Evolutionary conservation across 2,329 filamentous ascomycete genomes (phyloP), one percentile per base, ranked within the genome.

Genomic region (Monilinia laxa): DNA sequence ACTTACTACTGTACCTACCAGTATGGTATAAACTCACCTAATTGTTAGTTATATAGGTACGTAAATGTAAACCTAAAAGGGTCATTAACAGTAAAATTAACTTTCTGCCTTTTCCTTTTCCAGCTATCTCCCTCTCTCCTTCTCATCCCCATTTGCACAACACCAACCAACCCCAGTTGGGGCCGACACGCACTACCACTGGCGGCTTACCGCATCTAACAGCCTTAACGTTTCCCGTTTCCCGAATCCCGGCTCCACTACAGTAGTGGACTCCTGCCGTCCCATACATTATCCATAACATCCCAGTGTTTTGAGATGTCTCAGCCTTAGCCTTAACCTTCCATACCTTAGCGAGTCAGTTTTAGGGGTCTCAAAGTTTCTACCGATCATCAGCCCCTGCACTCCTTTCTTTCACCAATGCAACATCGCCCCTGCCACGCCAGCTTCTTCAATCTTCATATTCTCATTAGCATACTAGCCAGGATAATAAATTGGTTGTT

Each of bases 281-380:
- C 57, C 57, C 28, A 20, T 20, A 20, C 20, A 47, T n/a, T 47
- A 31, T 49, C 42, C 57, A 47, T 45, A 54, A 35, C 25, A 49
- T 38, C 58, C 58, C 45, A 7, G 58, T 38, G 58, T 51, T 60
- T 60, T 38, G 14, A 23, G 18, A 25, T 60, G 20, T 60, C 45
- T 60, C 58, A 60, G 45, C 58, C n/a, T 23, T 45, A 35, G 58
- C 58, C 58, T 60, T 60, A 60, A 28, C 28, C n/a, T 38, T 42
- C 16, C 40, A 42, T 18, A 31, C 23, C 11, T 52, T 52, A 52
- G 49, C 49, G 12, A 49, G 47, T 52, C 18, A 52, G 49, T 14
- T 42, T 42, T 42, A 42, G 12, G 40, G 40, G 40, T 42, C 40
- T 42, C 14, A 16, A 4, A 40, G 38, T 40, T 11, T 40, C 38